phyloP scores from a whole-genome alignment of 1,139 yeast species.

The Magnusiomyces ingens region DNA sequence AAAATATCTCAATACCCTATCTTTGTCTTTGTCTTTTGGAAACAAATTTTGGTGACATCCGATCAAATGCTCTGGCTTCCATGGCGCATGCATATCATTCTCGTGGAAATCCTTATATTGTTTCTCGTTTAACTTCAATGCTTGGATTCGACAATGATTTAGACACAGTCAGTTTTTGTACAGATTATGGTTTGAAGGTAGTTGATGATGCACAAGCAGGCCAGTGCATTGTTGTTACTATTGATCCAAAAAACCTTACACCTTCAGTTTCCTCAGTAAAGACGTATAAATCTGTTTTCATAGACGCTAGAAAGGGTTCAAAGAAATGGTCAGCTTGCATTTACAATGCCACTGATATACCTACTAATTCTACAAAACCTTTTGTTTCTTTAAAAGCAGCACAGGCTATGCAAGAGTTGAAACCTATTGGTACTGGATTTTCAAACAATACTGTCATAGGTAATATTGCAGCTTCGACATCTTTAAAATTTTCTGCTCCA shows the following conservation, averaged over 20 bases:
- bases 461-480: too few relatives aligned
- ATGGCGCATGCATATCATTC: slow-evolving; percentile 65
- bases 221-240: slow-evolving; percentile 50
- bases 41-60: slow-evolving; percentile 68
- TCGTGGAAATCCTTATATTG: slow-evolving; percentile 59
- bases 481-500: too few relatives aligned
- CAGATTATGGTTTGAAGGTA: slow-evolving; percentile 56
- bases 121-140: slow-evolving; percentile 41
- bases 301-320: slow-evolving; percentile 44
- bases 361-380: neutral
- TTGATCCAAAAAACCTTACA: slow-evolving; percentile 40
- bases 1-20: slow-evolving; percentile 53
- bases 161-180: slow-evolving; percentile 51
- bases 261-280: slow-evolving; percentile 47
- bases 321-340: slow-evolving; percentile 32
- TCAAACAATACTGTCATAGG: too few relatives aligned
- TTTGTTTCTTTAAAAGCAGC: neutral
- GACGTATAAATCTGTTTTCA: slow-evolving; percentile 44
- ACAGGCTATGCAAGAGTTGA: neutral
- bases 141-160: slow-evolving; percentile 61
- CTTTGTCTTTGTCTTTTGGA: slow-evolving; percentile 72
- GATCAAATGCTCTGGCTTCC: slow-evolving; percentile 68
- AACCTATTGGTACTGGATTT: too few relatives aligned
- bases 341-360: slow-evolving; percentile 34
- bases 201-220: slow-evolving; percentile 34